phyloP scores from a whole-genome alignment of 768 basidiomycete genomes.

The Termitomyces sp. region DNA sequence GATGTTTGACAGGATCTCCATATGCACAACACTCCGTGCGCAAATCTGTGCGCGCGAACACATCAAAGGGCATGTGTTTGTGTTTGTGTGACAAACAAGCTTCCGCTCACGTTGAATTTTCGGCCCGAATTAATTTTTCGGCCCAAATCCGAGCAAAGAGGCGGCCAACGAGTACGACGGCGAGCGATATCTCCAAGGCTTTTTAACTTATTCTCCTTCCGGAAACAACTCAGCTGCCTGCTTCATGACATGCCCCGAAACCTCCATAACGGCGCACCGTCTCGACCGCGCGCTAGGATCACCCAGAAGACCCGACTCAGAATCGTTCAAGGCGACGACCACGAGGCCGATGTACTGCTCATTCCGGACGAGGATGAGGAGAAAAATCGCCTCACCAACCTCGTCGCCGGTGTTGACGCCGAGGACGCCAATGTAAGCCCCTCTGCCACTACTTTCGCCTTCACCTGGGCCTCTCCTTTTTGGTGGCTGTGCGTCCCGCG shows the following conservation, averaged over 20 bases:
- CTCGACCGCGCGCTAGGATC: slow-evolving; percentile 82
- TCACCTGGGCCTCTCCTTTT: slow-evolving; percentile 32
- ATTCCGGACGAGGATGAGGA: slow-evolving; percentile 86
- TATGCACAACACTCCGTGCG: neutral
- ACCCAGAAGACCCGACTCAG: slow-evolving; percentile 90
- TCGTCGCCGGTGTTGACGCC: slow-evolving; percentile 83
- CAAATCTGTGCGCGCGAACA: neutral
- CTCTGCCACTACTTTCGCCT: slow-evolving; percentile 21
- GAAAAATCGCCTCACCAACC: slow-evolving; percentile 67
- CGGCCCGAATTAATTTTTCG: slow-evolving; percentile 58
- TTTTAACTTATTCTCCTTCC: slow-evolving; percentile 30
- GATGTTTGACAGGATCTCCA: neutral
- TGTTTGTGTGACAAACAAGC: slow-evolving; percentile 31
- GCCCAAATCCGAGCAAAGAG: slow-evolving; percentile 57
- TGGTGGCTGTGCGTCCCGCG: slow-evolving; percentile 47
- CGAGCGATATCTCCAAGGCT: slow-evolving; percentile 18
- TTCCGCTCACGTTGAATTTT: slow-evolving; percentile 33
- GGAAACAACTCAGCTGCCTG: slow-evolving; percentile 28
- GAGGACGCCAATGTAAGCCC: slow-evolving; percentile 89
- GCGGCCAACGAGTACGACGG: slow-evolving; percentile 41
- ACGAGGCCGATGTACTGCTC: slow-evolving; percentile 74
- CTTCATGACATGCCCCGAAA: slow-evolving; percentile 88
- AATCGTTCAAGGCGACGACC: slow-evolving; percentile 71
- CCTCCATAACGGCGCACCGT: slow-evolving; percentile 68
- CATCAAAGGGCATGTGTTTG: slow-evolving; percentile 18